Conservation (phyloP, 805 yeast genomes). For the Cyberlindnera americana region DNA sequence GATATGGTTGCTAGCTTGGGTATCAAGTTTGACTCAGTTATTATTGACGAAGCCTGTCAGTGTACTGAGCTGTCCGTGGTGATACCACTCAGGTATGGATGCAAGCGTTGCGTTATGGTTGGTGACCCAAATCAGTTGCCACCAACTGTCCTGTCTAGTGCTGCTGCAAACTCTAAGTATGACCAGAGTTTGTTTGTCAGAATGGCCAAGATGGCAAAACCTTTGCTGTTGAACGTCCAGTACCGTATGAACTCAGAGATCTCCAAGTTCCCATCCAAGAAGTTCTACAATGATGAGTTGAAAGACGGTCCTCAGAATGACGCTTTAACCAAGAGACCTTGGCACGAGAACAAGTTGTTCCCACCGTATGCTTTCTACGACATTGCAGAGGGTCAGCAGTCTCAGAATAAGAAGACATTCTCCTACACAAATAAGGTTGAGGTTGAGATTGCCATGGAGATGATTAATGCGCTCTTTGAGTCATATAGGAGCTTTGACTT, state of each 20-base stretch:
- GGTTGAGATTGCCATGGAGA: conserved; percentile 66
- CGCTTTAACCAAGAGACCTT: conserved; percentile 53
- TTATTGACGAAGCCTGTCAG: conserved; percentile 97
- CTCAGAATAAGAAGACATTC: conserved; percentile 57
- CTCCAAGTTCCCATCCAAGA: conserved; percentile 78
- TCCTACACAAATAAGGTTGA: conserved; percentile 73
- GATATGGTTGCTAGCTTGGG: conserved; percentile 73
- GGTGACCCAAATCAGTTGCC: conserved; percentile 99
- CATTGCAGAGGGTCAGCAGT: conserved; percentile 59
- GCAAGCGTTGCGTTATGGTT: conserved; percentile 88
- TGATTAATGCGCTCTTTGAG: conserved; percentile 51
- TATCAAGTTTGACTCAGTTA: conserved; percentile 81
- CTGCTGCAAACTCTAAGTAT: conserved; percentile 74
- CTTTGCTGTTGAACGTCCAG: conserved; percentile 80
- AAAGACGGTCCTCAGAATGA: conserved; percentile 78
- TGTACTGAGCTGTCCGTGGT: conserved; percentile 90
- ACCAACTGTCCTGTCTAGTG: conserved; percentile 90
- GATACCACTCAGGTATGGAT: conserved; percentile 90
- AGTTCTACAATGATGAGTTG: conserved; percentile 72
- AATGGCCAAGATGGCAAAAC: conserved; percentile 66
- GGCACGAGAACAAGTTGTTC: conserved; percentile 63
- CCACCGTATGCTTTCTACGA: conserved; percentile 81
- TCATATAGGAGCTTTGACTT: conserved; percentile 48
- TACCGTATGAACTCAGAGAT: conserved; percentile 98
- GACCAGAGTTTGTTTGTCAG: conserved; percentile 93